Evolutionary conservation across 129 eudicot species (phyloP), one percentile per base, ranked within the genome.

Genomic region (Centella asiatica): DNA sequence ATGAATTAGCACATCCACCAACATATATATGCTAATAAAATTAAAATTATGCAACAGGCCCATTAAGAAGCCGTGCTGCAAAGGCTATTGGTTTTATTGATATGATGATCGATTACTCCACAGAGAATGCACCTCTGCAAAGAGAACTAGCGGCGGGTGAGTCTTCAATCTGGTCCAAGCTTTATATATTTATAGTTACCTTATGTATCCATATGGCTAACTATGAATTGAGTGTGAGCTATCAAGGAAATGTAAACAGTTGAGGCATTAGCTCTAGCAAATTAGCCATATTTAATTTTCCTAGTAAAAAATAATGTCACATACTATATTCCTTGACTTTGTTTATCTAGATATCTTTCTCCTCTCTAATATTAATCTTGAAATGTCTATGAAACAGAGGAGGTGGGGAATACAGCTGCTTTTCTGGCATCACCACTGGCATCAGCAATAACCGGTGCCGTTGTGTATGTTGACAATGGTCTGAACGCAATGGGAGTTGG

Each of bases 401-500:
- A 90, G 64, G 93, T 90, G 28, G 97, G 97, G 18, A 85, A 85
- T 11, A 74, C 92, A 31, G 97, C 97, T 63, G 95, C 97, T 67
- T 89, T 89, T 78, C 77, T 89, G 72, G 93, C 81, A 29, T 90
- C 97, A 12, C 97, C 97, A 10, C 74, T 90, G 87, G 95, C 97
- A 68, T 90, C 95, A 2, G 97, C 97, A 39, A 81, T 90, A 49
- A 90, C 97, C 0, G 97, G 97, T 2, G 72, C 88, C 15, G 89
- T 86, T 19, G 59, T 90, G 60, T 86, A 86, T 28, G 97, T 90
- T 28, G 95, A 90, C 85, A 90, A 90, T 28, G 95, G 95, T 44
- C 83, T 90, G 65, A 78, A 85, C 49, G 93, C 97, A 18, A 89
- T 89, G 97, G 97, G 95, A 60, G 97, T 85, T 60, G 95, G 92